Evolutionary conservation across 139 green algal genomes (phyloP).

Genomic region (Chlamydomonas sp.): DNA sequence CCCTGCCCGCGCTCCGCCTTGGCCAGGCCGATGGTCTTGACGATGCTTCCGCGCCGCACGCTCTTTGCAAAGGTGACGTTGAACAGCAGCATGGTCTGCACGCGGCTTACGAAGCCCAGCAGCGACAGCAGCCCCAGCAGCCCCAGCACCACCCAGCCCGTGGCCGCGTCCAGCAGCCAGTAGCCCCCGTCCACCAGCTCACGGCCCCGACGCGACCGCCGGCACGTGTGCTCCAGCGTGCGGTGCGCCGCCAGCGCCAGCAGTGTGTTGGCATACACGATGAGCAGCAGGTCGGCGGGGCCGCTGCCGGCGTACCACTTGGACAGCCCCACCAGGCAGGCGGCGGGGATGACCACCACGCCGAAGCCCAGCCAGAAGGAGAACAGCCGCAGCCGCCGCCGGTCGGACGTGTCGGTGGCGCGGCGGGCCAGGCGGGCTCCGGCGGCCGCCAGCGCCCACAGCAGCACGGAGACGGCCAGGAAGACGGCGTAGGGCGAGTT

Average conservation of each 20-base stretch:
- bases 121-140: slow-evolving; percentile 36
- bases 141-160: slow-evolving; percentile 30
- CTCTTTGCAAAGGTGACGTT: slow-evolving; percentile 30
- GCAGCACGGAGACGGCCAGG: slow-evolving; percentile 10
- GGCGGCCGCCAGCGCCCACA: slow-evolving; percentile 14
- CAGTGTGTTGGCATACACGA: slow-evolving; percentile 51
- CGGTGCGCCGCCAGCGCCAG: slow-evolving; percentile 37
- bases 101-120: slow-evolving; percentile 28
- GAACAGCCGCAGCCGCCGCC: slow-evolving; percentile 25
- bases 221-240: neutral
- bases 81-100: slow-evolving; percentile 45
- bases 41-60: slow-evolving; percentile 20
- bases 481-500: slow-evolving; percentile 13
- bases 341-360: neutral
- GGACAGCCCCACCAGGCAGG: slow-evolving; percentile 19
- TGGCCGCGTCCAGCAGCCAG: neutral
- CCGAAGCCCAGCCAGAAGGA: slow-evolving; percentile 32
- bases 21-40: slow-evolving; percentile 30
- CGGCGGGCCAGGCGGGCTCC: neutral
- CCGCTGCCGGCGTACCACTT: slow-evolving; percentile 38
- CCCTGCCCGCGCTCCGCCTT: slow-evolving; percentile 7
- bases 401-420: slow-evolving; percentile 1
- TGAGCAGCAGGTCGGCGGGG: slow-evolving; percentile 43
- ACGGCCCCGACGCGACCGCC: neutral
- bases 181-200: slow-evolving; percentile 41